Evolutionary conservation across 441 rosid species (phyloP).

Genomic region (Pelargonium australe): DNA sequence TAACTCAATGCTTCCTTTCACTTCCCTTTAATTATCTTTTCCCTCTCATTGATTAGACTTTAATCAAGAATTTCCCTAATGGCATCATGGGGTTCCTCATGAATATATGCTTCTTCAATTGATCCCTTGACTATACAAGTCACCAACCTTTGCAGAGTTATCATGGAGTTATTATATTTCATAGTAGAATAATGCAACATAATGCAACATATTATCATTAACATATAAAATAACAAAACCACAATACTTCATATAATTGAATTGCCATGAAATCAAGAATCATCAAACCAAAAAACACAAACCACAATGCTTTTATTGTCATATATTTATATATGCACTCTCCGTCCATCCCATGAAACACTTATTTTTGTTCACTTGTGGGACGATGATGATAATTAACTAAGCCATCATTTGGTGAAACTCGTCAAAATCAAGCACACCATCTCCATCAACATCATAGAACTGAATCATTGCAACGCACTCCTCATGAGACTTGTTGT

Average conservation of each 20-base stretch:
- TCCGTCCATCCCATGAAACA: background rate
- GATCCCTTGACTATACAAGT: background rate
- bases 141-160: background rate
- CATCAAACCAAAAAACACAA: too few species aligned
- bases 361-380: too few species aligned
- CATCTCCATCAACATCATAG: constrained; percentile 72
- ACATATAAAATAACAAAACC: background rate
- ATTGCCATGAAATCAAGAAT: too few species aligned
- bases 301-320: too few species aligned
- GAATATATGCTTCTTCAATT: constrained; percentile 3
- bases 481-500: constrained; percentile 50
- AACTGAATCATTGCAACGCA: constrained; percentile 66
- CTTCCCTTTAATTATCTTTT: too few species aligned
- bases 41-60: too few species aligned
- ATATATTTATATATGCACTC: background rate
- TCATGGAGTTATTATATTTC: too few species aligned
- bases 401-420: constrained; percentile 53
- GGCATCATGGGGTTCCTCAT: constrained; percentile 6
- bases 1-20: too few species aligned
- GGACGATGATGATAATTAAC: background rate
- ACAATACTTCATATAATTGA: too few species aligned
- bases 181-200: too few species aligned
- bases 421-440: constrained; percentile 75
- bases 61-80: background rate
- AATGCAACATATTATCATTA: too few species aligned